Conservation (phyloP, 306 rosid species). For the Rosa rugosa region DNA sequence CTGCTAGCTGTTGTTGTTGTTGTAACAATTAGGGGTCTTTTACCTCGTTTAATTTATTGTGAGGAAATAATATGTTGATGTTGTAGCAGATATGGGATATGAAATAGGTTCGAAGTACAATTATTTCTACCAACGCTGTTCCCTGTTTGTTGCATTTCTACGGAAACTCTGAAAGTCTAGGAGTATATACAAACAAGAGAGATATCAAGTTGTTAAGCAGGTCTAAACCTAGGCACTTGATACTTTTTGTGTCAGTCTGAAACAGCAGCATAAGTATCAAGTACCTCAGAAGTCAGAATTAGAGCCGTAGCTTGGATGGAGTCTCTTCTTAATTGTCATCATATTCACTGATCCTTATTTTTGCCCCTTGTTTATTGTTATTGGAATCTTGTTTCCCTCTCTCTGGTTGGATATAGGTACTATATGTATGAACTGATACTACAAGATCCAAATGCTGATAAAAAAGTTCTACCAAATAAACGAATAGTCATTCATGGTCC, state of each 20-base stretch:
- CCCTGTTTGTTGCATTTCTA: neutral
- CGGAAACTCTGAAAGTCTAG: neutral
- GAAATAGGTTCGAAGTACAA: constrained; percentile 20
- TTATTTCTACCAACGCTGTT: neutral
- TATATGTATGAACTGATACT: neutral
- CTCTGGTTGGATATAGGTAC: neutral
- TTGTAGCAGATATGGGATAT: constrained; percentile 27
- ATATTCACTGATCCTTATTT: neutral
- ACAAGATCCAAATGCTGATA: neutral
- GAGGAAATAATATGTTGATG: constrained; percentile 42
- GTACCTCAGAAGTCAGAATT: neutral
- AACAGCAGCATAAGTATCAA: neutral
- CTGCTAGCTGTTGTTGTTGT: constrained; percentile 45
- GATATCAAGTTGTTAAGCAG: neutral
- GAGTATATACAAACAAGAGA: neutral
- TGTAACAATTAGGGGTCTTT: constrained; percentile 35
- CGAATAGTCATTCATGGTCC: neutral
- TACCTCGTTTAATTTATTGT: constrained; percentile 16
- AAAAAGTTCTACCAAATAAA: neutral
- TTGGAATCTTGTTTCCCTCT: neutral
- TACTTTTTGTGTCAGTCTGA: neutral
- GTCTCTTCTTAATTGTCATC: neutral
- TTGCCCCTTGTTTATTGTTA: neutral
- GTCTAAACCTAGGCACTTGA: neutral
- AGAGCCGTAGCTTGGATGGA: neutral